Evolutionary conservation across 1,284 basidiomycete genomes (phyloP).

Genomic region (Cryptococcus jaspeensis): DNA sequence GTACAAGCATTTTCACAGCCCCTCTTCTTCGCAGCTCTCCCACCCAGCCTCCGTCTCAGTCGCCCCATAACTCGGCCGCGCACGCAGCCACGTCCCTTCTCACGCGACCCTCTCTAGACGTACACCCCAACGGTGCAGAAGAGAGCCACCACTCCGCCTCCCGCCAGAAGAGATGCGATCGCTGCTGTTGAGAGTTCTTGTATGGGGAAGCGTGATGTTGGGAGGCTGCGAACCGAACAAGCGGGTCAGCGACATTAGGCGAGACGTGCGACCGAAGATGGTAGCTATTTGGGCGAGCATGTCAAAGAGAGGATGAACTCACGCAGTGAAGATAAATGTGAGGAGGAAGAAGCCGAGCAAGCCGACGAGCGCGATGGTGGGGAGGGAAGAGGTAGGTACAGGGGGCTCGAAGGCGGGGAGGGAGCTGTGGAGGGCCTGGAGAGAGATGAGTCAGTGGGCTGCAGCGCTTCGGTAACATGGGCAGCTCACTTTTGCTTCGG

Average conservation of each 20-base stretch:
- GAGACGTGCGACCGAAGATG: too few relatives aligned
- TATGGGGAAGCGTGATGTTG: slow-evolving; percentile 54
- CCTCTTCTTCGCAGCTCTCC: too few relatives aligned
- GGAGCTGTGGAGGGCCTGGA: slow-evolving; percentile 58
- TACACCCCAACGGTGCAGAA: slow-evolving; percentile 85
- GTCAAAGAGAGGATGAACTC: slow-evolving; percentile 27
- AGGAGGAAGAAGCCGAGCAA: slow-evolving; percentile 72
- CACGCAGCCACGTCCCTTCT: background rate
- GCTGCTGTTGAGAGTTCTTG: slow-evolving; percentile 68
- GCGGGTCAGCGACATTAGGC: too few relatives aligned
- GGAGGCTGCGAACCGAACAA: slow-evolving; percentile 24
- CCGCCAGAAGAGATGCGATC: slow-evolving; percentile 71
- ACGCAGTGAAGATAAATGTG: slow-evolving; percentile 88
- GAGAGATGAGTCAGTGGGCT: too few relatives aligned
- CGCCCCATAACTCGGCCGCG: too few relatives aligned
- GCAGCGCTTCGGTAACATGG: too few relatives aligned
- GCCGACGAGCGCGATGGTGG: slow-evolving; percentile 69
- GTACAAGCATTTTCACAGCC: too few relatives aligned
- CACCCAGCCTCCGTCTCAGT: too few relatives aligned
- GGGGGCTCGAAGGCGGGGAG: slow-evolving; percentile 66
- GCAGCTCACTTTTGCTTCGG: too few relatives aligned
- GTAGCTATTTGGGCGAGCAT: background rate
- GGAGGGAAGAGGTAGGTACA: slow-evolving; percentile 64
- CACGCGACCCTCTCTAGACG: slow-evolving; percentile 57
- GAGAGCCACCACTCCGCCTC: slow-evolving; percentile 79